Evolutionary conservation across 495 filamentous ascomycete genomes (phyloP).

Genomic region (Neurospora africana): DNA sequence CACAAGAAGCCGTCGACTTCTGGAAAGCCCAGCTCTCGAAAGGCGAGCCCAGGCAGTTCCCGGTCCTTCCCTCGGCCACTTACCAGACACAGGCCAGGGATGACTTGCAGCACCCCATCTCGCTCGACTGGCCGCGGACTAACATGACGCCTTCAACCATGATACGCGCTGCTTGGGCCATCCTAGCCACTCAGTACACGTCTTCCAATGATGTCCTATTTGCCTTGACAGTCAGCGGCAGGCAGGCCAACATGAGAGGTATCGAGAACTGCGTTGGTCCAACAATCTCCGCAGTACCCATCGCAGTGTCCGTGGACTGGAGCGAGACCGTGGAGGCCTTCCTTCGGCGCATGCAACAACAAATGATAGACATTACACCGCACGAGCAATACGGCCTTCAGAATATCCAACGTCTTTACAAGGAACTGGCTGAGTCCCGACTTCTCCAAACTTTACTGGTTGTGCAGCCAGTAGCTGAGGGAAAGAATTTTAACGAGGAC

Average conservation of each 20-base stretch:
- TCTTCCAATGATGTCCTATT: conserved; percentile 34
- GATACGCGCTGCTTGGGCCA: conserved; percentile 34
- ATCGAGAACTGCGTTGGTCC: conserved; percentile 40
- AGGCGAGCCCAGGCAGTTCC: conserved; percentile 10
- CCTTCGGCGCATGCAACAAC: background rate
- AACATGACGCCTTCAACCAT: conserved; percentile 14
- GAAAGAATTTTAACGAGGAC: background rate
- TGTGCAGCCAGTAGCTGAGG: background rate
- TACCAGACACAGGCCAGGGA: background rate
- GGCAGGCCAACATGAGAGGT: conserved; percentile 34
- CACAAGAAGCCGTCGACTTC: background rate
- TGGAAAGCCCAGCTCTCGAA: background rate
- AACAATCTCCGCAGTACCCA: conserved; percentile 48
- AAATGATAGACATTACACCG: background rate
- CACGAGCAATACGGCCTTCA: background rate
- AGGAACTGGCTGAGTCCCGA: background rate
- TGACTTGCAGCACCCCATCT: background rate
- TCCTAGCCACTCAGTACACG: conserved; percentile 28
- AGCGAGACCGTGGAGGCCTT: background rate
- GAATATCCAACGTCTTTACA: background rate
- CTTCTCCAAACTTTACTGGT: background rate
- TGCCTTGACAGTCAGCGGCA: conserved; percentile 31
- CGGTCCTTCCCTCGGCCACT: conserved; percentile 8
- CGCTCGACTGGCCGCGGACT: background rate
- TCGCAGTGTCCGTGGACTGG: conserved; percentile 21